These are phyloP conservation scores for Fermentozyma sake DNA, from an alignment of 1,139 yeast species.

Conservation along the genomic window DNA sequence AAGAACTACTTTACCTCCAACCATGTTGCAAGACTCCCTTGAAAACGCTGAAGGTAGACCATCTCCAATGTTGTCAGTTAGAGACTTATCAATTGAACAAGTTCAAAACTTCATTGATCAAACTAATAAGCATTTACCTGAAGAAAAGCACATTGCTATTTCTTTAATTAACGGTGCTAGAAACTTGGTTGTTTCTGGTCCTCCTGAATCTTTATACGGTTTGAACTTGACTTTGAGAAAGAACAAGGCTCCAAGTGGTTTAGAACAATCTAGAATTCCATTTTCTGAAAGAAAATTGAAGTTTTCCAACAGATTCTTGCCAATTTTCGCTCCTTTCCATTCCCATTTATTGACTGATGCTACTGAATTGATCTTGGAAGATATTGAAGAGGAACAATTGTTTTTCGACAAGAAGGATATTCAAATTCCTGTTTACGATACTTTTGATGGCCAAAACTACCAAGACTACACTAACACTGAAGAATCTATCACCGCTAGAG, in stretches of 20 bases:
- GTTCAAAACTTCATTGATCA: constrained; percentile 75
- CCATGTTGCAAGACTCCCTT: constrained; percentile 87
- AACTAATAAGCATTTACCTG: constrained; percentile 91
- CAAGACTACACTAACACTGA: constrained; percentile 33
- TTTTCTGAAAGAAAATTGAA: constrained; percentile 87
- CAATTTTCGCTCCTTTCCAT: constrained; percentile 96
- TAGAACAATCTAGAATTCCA: constrained; percentile 94
- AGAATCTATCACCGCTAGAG: constrained; percentile 54
- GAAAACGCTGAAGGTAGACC: constrained; percentile 96
- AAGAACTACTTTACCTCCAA: constrained; percentile 89
- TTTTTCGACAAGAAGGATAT: constrained; percentile 56
- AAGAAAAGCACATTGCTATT: constrained; percentile 83
- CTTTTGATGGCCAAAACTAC: constrained; percentile 79
- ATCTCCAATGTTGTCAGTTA: constrained; percentile 92
- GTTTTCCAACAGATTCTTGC: constrained; percentile 90
- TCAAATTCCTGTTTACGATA: constrained; percentile 86
- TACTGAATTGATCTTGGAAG: constrained; percentile 59
- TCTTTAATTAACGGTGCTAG: constrained; percentile 94
- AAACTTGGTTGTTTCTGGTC: constrained; percentile 93
- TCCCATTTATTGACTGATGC: constrained; percentile 79
- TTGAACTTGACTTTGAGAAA: constrained; percentile 86
- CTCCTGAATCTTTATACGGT: constrained; percentile 98
- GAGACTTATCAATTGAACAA: constrained; percentile 78
- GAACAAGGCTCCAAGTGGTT: constrained; percentile 90
- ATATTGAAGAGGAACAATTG: constrained; percentile 47